phyloP scores from a whole-genome alignment of 306 rosid species.

The Dryas drummondii region DNA sequence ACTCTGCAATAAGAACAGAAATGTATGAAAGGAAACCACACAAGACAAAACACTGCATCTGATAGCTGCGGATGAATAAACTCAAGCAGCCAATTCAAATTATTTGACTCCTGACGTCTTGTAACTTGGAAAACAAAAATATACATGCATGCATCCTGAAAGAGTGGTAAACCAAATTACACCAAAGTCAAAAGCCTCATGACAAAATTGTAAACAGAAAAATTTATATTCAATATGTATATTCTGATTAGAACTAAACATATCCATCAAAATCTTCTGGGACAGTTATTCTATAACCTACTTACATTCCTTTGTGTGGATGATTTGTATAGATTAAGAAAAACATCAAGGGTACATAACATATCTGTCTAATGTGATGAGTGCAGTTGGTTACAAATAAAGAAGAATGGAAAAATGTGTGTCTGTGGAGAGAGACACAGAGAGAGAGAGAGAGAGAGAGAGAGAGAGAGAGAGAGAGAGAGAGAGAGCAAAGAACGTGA shows the following conservation, averaged over 20 bases:
- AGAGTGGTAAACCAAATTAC: no score
- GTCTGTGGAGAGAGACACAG: neutral
- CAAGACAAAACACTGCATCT: neutral
- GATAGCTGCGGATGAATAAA: neutral
- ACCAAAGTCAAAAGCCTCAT: no score
- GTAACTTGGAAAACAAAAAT: neutral
- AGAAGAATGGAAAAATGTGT: neutral
- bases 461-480: no score
- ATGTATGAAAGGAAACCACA: neutral
- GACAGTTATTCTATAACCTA: no score
- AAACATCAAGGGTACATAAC: no score
- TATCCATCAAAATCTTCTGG: no score
- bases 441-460: neutral
- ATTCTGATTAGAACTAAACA: no score
- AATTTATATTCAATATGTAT: no score
- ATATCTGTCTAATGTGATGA: neutral
- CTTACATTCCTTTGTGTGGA: no score
- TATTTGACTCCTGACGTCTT: neutral
- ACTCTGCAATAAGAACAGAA: conserved; percentile 41
- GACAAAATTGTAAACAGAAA: no score
- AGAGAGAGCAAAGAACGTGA: neutral
- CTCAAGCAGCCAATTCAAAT: neutral
- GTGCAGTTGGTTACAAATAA: neutral
- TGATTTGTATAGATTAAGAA: no score
- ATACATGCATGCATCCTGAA: neutral